A percentile compares a stretch with the other conserved stretches of the same genome.
Evolutionary conservation across 257 asterid genomes (phyloP).

Genomic region (Petrea volubilis): DNA sequence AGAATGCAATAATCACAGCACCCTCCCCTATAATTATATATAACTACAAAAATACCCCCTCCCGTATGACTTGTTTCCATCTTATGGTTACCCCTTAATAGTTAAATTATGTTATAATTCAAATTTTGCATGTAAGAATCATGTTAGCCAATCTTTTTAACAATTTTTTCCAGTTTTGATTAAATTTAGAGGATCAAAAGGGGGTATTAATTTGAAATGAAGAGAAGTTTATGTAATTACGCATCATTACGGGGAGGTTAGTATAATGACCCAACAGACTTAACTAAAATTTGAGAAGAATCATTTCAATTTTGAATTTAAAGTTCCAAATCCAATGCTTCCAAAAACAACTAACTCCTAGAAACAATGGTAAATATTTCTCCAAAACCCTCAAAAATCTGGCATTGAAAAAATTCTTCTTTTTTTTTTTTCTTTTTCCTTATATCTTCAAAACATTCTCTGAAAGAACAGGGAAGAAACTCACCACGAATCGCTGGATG

Average conservation of each 20-base stretch:
- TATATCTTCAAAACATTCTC: neutral
- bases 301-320: neutral
- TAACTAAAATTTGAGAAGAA: neutral
- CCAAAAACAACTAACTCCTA: neutral
- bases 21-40: too few relatives aligned
- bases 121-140: too few relatives aligned
- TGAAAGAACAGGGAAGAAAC: conserved; percentile 20
- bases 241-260: neutral
- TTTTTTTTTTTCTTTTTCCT: neutral
- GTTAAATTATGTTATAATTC: too few relatives aligned
- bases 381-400: neutral
- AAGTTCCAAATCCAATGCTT: neutral
- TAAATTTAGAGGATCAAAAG: neutral
- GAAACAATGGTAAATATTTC: neutral
- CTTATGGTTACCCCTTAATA: too few relatives aligned
- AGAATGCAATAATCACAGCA: neutral
- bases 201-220: neutral
- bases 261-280: neutral
- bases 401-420: neutral
- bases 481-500: conserved; percentile 80
- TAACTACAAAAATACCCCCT: too few relatives aligned
- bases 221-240: too few relatives aligned
- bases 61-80: too few relatives aligned
- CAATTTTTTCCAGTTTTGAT: too few relatives aligned
- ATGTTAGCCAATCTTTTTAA: too few relatives aligned